phyloP scores from a whole-genome alignment of 441 rosid species.

The Populus trichocarpa region DNA sequence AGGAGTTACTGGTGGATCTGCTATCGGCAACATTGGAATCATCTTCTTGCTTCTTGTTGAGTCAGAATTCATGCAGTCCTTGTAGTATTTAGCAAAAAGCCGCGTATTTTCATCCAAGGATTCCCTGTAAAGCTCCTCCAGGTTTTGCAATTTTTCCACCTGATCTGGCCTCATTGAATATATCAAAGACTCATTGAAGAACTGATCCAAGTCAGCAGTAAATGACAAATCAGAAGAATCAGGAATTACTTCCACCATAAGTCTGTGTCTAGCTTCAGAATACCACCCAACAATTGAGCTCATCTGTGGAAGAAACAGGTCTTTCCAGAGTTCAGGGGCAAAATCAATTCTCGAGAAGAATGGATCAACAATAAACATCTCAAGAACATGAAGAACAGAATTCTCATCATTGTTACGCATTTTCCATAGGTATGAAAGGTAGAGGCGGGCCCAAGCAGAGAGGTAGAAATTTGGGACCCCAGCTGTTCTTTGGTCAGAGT shows the following conservation, averaged over 20 bases:
- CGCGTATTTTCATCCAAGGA: slow-evolving; percentile 56
- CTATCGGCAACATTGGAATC: slow-evolving; percentile 59
- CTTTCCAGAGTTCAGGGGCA: slow-evolving; percentile 69
- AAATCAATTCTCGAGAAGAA: slow-evolving; percentile 65
- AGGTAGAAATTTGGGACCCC: slow-evolving; percentile 73
- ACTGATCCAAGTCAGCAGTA: slow-evolving; percentile 52
- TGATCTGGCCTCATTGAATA: slow-evolving; percentile 57
- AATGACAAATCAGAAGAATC: slow-evolving; percentile 57
- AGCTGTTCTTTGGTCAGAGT: slow-evolving; percentile 50
- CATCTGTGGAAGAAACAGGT: slow-evolving; percentile 63
- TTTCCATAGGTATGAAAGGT: slow-evolving; percentile 57
- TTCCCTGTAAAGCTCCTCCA: slow-evolving; percentile 56
- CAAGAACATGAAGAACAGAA: slow-evolving; percentile 46
- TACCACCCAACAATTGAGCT: slow-evolving; percentile 65
- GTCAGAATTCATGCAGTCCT: slow-evolving; percentile 47
- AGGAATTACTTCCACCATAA: slow-evolving; percentile 56
- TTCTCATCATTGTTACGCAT: slow-evolving; percentile 33
- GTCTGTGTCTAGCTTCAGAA: slow-evolving; percentile 54
- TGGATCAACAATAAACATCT: slow-evolving; percentile 64
- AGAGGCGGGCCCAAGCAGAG: slow-evolving; percentile 72
- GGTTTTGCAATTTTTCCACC: slow-evolving; percentile 43
- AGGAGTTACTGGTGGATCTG: slow-evolving; percentile 72
- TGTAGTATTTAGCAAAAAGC: slow-evolving; percentile 53
- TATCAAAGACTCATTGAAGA: slow-evolving; percentile 53
- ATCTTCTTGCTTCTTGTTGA: slow-evolving; percentile 38